Percentiles rank a stretch among this genome's conserved stretches.
Conservation (phyloP, 257 asterid genomes). For the Fraxinus anomala region DNA sequence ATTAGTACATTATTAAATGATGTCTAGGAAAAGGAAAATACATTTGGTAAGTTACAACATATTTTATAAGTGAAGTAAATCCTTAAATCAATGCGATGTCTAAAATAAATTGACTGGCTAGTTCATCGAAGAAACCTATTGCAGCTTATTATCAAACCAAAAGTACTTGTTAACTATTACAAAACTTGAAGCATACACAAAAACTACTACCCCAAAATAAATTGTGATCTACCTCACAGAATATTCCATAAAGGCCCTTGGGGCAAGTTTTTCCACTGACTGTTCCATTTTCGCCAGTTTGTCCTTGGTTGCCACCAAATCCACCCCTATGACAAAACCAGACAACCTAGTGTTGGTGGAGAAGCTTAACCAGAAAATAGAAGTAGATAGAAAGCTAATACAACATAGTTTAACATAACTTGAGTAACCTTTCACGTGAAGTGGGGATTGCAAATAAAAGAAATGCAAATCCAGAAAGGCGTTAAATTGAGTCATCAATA, state of each 20-base stretch:
- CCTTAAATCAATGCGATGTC: background rate
- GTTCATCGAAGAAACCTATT: background rate
- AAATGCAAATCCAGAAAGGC: background rate
- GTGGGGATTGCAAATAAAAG: constrained; percentile 1
- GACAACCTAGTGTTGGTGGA: constrained; percentile 24
- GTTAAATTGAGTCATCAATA: constrained; percentile 3
- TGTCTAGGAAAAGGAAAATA: constrained; percentile 17
- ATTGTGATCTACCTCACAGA: constrained; percentile 64
- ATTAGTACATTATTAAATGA: constrained; percentile 5
- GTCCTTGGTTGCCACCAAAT: constrained; percentile 64
- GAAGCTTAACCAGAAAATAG: constrained; percentile 3
- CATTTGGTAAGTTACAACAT: background rate
- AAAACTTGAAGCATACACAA: background rate
- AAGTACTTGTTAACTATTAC: background rate
- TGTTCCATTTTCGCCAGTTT: constrained; percentile 81
- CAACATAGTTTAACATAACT: background rate
- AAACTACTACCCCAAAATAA: constrained; percentile 19
- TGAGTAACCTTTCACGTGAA: background rate
- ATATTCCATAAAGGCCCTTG: constrained; percentile 86
- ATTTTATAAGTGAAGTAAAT: background rate
- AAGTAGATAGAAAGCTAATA: background rate
- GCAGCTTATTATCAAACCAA: background rate
- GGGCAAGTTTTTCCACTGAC: constrained; percentile 96
- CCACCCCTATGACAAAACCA: constrained; percentile 73
- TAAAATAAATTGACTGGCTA: background rate